A percentile compares a stretch with the other conserved stretches of the same genome.
Evolutionary conservation across 163 green algal species (phyloP).

Genomic region (Prototheca cutis): DNA sequence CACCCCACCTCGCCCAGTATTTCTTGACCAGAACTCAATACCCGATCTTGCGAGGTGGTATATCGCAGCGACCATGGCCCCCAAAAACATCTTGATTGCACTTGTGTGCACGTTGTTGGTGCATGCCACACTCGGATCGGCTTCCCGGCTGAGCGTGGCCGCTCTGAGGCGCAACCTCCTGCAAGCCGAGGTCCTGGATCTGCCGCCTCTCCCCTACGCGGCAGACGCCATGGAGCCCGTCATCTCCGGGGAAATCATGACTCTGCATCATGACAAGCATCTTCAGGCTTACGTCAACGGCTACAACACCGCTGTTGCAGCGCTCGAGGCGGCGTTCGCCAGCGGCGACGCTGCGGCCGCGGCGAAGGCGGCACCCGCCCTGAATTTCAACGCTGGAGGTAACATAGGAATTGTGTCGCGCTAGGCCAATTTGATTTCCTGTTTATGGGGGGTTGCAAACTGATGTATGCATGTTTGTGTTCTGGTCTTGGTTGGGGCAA

Average conservation of each 20-base stretch:
- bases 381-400: slow-evolving; percentile 97
- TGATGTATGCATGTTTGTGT: not conserved
- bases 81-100: no score
- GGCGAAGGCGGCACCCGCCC: slow-evolving; percentile 65
- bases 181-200: slow-evolving; percentile 19
- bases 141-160: no score
- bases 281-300: slow-evolving; percentile 84
- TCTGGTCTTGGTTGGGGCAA: not conserved
- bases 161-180: not conserved
- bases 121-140: no score
- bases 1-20: no score
- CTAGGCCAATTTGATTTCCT: no score
- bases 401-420: slow-evolving; percentile 7
- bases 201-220: slow-evolving; percentile 89
- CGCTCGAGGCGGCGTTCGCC: slow-evolving; percentile 55
- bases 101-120: no score
- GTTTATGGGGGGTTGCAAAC: not conserved
- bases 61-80: no score
- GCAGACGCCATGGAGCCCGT: slow-evolving; percentile 83
- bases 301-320: slow-evolving; percentile 75
- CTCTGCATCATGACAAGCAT: slow-evolving; percentile 93
- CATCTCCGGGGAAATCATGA: slow-evolving; percentile 91
- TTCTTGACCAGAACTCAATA: no score
- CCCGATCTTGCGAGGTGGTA: no score
- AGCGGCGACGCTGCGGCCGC: slow-evolving; percentile 67